A percentile compares a stretch with the other conserved stretches of the same genome.
These are phyloP conservation scores for Populus deltoides DNA, from an alignment of 345 rosid species.

Conservation along the genomic window DNA sequence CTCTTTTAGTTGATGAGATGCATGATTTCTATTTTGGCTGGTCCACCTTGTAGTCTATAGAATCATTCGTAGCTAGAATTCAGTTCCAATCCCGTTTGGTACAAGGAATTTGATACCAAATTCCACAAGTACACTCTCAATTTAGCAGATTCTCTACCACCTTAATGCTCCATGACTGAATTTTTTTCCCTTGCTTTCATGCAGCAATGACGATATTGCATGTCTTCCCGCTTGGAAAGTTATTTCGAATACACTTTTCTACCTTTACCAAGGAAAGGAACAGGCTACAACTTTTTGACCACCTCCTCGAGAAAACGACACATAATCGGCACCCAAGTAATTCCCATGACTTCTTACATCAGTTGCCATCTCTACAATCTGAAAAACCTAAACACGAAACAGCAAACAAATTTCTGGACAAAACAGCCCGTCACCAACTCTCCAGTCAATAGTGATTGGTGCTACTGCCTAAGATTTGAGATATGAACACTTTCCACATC, in stretches of 20 bases:
- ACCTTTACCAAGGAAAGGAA: constrained; percentile 14
- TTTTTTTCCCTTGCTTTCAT: constrained; percentile 1
- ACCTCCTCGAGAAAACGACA: constrained; percentile 6
- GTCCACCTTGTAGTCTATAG: neutral
- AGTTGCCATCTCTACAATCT: neutral
- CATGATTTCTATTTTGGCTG: neutral
- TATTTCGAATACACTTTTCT: neutral
- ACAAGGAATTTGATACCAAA: constrained; percentile 13
- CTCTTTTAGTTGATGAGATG: neutral
- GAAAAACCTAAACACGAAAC: neutral
- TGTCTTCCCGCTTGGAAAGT: constrained; percentile 19
- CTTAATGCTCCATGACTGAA: constrained; percentile 5
- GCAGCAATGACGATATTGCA: constrained; percentile 3
- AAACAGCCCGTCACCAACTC: neutral
- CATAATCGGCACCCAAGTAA: neutral
- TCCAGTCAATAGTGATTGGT: neutral
- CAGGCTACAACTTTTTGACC: constrained; percentile 2
- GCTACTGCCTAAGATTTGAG: neutral
- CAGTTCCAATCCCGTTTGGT: neutral
- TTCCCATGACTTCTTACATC: neutral
- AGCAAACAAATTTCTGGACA: neutral
- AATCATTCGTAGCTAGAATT: neutral
- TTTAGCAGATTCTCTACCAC: constrained; percentile 15
- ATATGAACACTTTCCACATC: neutral
- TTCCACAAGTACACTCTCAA: constrained; percentile 10